These are phyloP conservation scores for Alternaria rosae DNA, from an alignment of 2,329 filamentous ascomycete species.

Conservation along the genomic window DNA sequence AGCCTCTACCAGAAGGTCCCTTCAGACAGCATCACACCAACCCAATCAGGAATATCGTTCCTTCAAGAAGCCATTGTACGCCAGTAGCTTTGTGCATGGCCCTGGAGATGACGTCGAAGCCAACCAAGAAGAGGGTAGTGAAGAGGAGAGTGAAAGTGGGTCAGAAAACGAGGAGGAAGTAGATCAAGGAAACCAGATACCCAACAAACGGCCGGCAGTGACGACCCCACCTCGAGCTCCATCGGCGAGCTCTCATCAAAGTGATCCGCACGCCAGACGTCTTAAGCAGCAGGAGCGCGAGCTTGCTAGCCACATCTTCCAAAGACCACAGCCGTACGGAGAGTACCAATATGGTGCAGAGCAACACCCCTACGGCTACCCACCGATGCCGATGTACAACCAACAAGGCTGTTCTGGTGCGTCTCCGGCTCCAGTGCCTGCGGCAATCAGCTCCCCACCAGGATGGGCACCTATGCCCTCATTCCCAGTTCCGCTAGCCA, in stretches of 20 bases:
- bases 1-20: conserved; percentile 29
- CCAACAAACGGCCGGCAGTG: conserved; percentile 23
- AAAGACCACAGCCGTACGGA: conserved; percentile 46
- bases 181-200: conserved; percentile 17
- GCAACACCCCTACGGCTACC: conserved; percentile 31
- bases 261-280: conserved; percentile 37
- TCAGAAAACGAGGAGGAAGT: conserved; percentile 28
- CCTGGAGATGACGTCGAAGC: conserved; percentile 24
- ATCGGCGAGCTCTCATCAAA: conserved; percentile 30
- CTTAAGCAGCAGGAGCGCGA: conserved; percentile 43
- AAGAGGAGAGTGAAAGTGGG: conserved; percentile 17
- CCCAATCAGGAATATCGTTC: conserved; percentile 23
- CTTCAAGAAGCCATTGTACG: conserved; percentile 41
- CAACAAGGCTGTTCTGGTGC: conserved; percentile 33
- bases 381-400: conserved; percentile 41
- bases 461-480: conserved; percentile 32
- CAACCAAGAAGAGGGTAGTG: conserved; percentile 16
- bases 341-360: conserved; percentile 39
- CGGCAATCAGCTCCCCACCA: conserved; percentile 27
- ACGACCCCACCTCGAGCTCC: conserved; percentile 30
- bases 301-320: conserved; percentile 44
- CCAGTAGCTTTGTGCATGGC: conserved; percentile 43
- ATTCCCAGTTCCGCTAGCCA: conserved; percentile 34
- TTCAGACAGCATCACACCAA: conserved; percentile 14
- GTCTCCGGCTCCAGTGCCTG: conserved; percentile 32